Conservation (phyloP, 2,329 filamentous ascomycete genomes). For the Mycosphaerella sp. region DNA sequence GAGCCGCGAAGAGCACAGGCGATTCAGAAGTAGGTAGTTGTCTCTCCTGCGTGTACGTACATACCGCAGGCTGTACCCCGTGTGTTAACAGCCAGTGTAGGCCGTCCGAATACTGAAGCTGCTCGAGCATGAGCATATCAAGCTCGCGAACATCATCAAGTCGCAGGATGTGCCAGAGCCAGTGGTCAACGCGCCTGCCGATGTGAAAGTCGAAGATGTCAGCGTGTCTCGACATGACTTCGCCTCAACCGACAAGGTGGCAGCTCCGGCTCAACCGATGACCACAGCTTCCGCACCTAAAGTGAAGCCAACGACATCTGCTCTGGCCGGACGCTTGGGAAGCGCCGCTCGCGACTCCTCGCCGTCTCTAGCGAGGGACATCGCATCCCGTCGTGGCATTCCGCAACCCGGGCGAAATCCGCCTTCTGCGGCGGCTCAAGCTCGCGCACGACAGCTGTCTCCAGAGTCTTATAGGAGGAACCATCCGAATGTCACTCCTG, state of each 20-base stretch:
- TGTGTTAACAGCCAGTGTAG: slow-evolving; percentile 46
- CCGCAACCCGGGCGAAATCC: slow-evolving; percentile 23
- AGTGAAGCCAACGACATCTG: slow-evolving; percentile 19
- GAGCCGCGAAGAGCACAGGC: slow-evolving; percentile 66
- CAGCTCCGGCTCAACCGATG: background rate
- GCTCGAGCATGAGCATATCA: slow-evolving; percentile 80
- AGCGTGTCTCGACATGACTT: slow-evolving; percentile 43
- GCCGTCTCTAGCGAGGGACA: slow-evolving; percentile 35
- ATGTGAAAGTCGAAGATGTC: slow-evolving; percentile 3
- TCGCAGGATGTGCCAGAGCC: slow-evolving; percentile 43
- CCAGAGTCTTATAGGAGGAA: slow-evolving; percentile 27
- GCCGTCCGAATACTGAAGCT: slow-evolving; percentile 77
- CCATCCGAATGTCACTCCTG: slow-evolving; percentile 3
- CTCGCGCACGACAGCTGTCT: slow-evolving; percentile 27
- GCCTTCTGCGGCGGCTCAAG: slow-evolving; percentile 27
- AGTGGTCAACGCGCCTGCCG: background rate
- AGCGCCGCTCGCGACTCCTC: slow-evolving; percentile 30
- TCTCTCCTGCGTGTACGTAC: background rate
- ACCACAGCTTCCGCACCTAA: slow-evolving; percentile 5
- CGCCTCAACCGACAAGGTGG: slow-evolving; percentile 27
- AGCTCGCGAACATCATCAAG: slow-evolving; percentile 73
- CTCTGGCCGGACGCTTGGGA: slow-evolving; percentile 23
- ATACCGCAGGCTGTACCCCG: no score
- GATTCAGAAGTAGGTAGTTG: slow-evolving; percentile 54
- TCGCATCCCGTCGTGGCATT: slow-evolving; percentile 35